These are phyloP conservation scores for Porcisia deanei DNA, from an alignment of 208 protist genomes.

Conservation along the genomic window DNA sequence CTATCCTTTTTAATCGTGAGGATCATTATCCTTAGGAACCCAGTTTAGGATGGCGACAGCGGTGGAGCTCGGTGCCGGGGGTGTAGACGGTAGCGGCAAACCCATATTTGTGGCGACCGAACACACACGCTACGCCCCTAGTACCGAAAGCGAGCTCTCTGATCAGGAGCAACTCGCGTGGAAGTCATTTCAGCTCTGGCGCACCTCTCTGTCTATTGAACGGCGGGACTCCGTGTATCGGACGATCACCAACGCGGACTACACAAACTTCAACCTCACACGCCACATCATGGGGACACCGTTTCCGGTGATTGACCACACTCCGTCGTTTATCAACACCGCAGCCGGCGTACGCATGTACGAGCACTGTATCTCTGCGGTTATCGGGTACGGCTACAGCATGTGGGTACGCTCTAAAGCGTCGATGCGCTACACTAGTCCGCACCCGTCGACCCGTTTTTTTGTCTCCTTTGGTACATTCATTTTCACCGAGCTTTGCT, in stretches of 20 bases:
- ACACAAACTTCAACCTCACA: conserved; percentile 82
- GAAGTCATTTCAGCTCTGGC: conserved; percentile 91
- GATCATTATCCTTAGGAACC: not conserved
- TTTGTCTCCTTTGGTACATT: conserved; percentile 54
- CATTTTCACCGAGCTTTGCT: conserved; percentile 62
- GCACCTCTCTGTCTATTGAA: conserved; percentile 70
- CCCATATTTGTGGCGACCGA: conserved; percentile 83
- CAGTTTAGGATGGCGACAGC: conserved; percentile 36
- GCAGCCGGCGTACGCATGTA: conserved; percentile 70
- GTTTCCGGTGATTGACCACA: conserved; percentile 72
- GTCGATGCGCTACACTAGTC: conserved; percentile 44
- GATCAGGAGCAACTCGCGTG: conserved; percentile 87
- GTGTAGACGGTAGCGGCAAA: conserved; percentile 47
- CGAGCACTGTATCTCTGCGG: conserved; percentile 60
- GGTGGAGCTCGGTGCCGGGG: conserved; percentile 58
- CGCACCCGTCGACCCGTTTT: conserved; percentile 41
- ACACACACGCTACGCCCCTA: conserved; percentile 68
- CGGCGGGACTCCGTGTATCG: conserved; percentile 81
- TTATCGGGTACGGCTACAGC: conserved; percentile 46
- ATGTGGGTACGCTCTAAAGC: conserved; percentile 80
- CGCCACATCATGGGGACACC: conserved; percentile 85
- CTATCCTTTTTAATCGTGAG: not conserved
- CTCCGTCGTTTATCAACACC: conserved; percentile 50
- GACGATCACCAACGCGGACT: conserved; percentile 73
- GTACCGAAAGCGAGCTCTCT: conserved; percentile 69